Conservation (phyloP, 495 filamentous ascomycete genomes). For the Jackrogersella minutella region DNA sequence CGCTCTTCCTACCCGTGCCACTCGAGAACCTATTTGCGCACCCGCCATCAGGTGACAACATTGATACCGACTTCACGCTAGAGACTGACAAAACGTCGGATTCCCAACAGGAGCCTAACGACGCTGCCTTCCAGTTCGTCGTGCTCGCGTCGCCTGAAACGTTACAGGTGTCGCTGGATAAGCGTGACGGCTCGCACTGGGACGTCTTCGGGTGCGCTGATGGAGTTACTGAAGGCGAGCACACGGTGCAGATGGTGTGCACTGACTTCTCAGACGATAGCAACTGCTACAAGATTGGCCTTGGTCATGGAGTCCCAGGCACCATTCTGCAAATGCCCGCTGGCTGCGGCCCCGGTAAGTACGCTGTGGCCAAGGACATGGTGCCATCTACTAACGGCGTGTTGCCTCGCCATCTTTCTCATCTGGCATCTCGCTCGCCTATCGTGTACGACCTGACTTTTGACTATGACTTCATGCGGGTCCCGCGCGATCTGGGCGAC, state of each 20-base stretch:
- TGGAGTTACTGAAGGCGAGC: conserved; percentile 13
- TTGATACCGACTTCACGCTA: conserved; percentile 40
- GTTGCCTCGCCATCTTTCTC: too few relatives aligned
- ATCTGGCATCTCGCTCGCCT: too few relatives aligned
- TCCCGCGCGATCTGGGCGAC: conserved; percentile 45
- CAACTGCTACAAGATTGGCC: conserved; percentile 14
- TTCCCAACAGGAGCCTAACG: conserved; percentile 37
- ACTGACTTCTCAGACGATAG: conserved; percentile 31
- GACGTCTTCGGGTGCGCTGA: conserved; percentile 32
- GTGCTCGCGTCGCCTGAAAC: conserved; percentile 43
- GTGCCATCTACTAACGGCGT: too few relatives aligned
- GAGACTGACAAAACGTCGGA: conserved; percentile 37
- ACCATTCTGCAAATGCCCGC: too few relatives aligned
- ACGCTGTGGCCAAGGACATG: too few relatives aligned
- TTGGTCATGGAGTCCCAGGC: too few relatives aligned
- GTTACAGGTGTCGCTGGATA: conserved; percentile 25
- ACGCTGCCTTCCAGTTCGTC: conserved; percentile 41
- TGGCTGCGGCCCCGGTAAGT: too few relatives aligned
- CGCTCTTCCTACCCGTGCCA: conserved; percentile 44
- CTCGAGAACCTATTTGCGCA: conserved; percentile 47
- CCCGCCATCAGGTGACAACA: conserved; percentile 34
- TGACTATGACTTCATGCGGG: conserved; percentile 47
- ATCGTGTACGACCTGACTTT: too few relatives aligned
- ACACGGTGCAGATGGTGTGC: conserved; percentile 42
- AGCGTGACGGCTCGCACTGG: conserved; percentile 48